These are phyloP conservation scores for Cercospora berteroae DNA, from an alignment of 2,329 filamentous ascomycete species.

Conservation along the genomic window DNA sequence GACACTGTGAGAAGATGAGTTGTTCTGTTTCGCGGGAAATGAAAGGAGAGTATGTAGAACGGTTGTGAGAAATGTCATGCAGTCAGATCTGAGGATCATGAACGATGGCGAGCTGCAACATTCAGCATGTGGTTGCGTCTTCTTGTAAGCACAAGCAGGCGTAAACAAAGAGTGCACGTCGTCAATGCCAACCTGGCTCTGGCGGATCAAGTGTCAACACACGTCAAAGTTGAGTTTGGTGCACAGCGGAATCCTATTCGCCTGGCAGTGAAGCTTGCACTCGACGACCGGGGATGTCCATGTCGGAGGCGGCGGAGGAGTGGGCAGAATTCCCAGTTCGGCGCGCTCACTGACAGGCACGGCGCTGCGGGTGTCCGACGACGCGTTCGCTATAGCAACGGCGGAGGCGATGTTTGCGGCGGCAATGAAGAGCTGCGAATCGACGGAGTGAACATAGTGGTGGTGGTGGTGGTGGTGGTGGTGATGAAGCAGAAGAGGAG, in stretches of 20 bases:
- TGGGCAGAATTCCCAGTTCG: neutral
- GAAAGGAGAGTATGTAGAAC: neutral
- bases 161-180: constrained; percentile 9
- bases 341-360: neutral
- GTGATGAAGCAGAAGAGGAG: neutral
- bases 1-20: neutral
- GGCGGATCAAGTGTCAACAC: neutral
- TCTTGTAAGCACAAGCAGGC: constrained; percentile 1
- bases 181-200: neutral
- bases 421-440: neutral
- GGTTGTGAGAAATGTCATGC: neutral
- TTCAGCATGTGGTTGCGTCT: neutral
- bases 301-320: constrained; percentile 2
- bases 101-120: neutral
- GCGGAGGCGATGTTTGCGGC: neutral
- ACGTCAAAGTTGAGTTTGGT: constrained; percentile 1
- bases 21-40: neutral
- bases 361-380: neutral
- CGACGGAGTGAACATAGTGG: neutral
- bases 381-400: constrained; percentile 2
- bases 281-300: constrained; percentile 1
- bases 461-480: neutral
- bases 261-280: neutral
- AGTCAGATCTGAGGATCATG: neutral
- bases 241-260: neutral